Conservation (phyloP, 768 basidiomycete species). For the Cystobasidium onofrii region DNA sequence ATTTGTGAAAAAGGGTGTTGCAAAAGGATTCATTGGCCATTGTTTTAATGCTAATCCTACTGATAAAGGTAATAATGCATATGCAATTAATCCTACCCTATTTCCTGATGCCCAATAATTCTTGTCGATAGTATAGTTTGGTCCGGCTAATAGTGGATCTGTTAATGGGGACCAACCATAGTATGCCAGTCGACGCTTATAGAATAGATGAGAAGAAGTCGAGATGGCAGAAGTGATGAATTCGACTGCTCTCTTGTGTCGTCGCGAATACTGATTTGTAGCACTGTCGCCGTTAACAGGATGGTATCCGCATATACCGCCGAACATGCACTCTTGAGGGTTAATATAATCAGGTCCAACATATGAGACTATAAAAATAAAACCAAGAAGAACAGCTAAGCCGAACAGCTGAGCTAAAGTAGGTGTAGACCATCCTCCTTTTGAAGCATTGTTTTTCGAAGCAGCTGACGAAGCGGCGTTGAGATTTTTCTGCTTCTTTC, state of each 20-base stretch:
- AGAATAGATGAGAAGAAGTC: neutral
- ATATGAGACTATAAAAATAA: conserved; percentile 52
- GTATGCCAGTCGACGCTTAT: conserved; percentile 12
- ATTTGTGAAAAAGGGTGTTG: conserved; percentile 57
- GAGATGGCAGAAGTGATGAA: neutral
- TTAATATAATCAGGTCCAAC: conserved; percentile 63
- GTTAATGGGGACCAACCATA: conserved; percentile 17
- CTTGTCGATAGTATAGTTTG: conserved; percentile 59
- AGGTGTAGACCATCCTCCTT: conserved; percentile 45
- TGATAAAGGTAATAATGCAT: conserved; percentile 63
- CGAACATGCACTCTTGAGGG: conserved; percentile 40
- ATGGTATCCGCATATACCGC: conserved; percentile 37
- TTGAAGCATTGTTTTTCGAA: neutral
- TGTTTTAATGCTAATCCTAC: conserved; percentile 63
- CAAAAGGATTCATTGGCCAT: conserved; percentile 63
- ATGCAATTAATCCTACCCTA: conserved; percentile 62
- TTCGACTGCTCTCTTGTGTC: neutral
- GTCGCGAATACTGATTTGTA: conserved; percentile 10
- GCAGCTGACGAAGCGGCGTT: neutral
- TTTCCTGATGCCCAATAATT: conserved; percentile 65
- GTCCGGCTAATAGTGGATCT: conserved; percentile 48
- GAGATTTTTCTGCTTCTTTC: neutral
- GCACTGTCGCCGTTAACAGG: conserved; percentile 22
- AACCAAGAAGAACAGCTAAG: conserved; percentile 50
- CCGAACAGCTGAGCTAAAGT: conserved; percentile 60